Conservation (phyloP, 2,329 filamentous ascomycete genomes). For the Aspergillus felis region DNA sequence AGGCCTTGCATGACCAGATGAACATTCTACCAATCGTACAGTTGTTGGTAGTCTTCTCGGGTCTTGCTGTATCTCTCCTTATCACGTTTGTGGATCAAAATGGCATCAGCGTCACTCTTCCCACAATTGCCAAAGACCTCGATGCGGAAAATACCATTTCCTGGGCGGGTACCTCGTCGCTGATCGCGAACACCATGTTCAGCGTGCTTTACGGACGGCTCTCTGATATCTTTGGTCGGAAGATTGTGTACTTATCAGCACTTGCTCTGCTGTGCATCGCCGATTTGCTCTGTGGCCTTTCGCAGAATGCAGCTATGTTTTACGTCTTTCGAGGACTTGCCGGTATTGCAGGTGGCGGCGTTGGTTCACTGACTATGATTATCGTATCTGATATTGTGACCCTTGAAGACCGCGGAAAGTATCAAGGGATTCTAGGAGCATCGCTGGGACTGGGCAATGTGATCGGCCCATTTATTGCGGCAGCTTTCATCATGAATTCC, state of each 20-base stretch:
- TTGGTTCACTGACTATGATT: conserved; percentile 58
- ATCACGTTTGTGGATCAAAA: conserved; percentile 58
- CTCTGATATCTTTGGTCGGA: conserved; percentile 60
- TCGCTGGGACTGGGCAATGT: conserved; percentile 46
- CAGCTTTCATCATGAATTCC: conserved; percentile 41
- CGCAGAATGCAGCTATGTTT: conserved; percentile 54
- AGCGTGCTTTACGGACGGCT: conserved; percentile 62
- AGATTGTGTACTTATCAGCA: conserved; percentile 54
- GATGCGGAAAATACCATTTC: conserved; percentile 51
- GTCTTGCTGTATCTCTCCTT: conserved; percentile 51
- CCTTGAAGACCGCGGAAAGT: conserved; percentile 56
- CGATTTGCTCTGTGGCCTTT: conserved; percentile 58
- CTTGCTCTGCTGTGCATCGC: conserved; percentile 52
- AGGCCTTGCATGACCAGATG: conserved; percentile 52
- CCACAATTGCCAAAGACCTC: conserved; percentile 50
- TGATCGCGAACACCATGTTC: conserved; percentile 63
- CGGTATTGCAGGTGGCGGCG: conserved; percentile 60
- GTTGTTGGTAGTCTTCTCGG: conserved; percentile 46
- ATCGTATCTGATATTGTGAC: conserved; percentile 60
- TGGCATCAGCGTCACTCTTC: conserved; percentile 52
- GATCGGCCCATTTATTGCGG: conserved; percentile 46
- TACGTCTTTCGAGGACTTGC: conserved; percentile 59
- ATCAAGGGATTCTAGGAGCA: conserved; percentile 45
- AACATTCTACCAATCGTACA: conserved; percentile 53
- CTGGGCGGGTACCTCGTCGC: conserved; percentile 68